Percentiles rank a stretch among this genome's conserved stretches.
These are phyloP conservation scores for Escovopsis sp. DNA, from an alignment of 2,329 filamentous ascomycete species.

Conservation along the genomic window DNA sequence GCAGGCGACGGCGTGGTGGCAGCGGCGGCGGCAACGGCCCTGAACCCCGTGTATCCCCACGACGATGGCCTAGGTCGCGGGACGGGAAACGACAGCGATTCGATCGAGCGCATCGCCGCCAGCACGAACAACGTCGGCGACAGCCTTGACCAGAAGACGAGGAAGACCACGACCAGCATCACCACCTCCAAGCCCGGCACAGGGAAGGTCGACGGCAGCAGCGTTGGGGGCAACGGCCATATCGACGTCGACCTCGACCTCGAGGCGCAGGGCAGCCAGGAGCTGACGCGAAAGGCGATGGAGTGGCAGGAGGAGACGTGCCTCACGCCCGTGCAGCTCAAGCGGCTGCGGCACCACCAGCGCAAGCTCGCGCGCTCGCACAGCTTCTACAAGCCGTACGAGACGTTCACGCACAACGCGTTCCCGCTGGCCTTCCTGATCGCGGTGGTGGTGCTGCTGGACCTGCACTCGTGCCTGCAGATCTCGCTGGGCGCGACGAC, in stretches of 20 bases:
- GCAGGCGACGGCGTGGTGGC: too few species aligned
- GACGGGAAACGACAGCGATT: background rate
- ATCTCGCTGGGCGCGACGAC: constrained; percentile 66
- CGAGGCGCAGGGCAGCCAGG: constrained; percentile 18
- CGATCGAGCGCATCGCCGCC: constrained; percentile 2
- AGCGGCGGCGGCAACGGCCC: too few species aligned
- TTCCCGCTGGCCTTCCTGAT: constrained; percentile 63
- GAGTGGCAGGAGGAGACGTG: constrained; percentile 41
- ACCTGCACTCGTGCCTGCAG: constrained; percentile 66
- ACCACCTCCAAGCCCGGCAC: too few species aligned
- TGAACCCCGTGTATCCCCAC: background rate
- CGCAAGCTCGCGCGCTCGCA: constrained; percentile 68
- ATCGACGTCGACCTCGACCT: background rate
- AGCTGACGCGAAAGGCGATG: constrained; percentile 20
- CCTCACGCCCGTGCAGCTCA: constrained; percentile 49
- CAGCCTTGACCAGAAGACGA: too few species aligned
- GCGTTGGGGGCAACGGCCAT: too few species aligned
- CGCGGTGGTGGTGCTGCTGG: constrained; percentile 62
- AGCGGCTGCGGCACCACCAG: constrained; percentile 59
- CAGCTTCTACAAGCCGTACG: constrained; percentile 80
- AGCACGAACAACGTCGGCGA: background rate
- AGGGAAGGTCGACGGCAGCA: too few species aligned
- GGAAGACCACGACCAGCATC: too few species aligned
- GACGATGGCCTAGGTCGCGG: background rate
- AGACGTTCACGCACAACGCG: constrained; percentile 66